Conservation (phyloP, 2,329 filamentous ascomycete genomes). For the Hypocrella siamensis region DNA sequence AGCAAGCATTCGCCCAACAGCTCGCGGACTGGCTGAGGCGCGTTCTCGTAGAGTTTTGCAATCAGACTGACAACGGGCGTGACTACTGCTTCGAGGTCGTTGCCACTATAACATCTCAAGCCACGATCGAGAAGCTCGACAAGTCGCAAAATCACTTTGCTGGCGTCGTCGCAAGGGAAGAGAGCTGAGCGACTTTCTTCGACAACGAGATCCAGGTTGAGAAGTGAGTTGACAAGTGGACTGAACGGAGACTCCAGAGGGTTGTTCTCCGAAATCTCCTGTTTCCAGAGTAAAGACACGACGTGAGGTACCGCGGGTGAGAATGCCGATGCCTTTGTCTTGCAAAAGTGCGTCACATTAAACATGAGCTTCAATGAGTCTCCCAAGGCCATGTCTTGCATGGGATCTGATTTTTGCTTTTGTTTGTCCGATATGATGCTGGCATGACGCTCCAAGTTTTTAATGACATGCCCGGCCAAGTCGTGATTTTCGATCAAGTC, state of each 20-base stretch:
- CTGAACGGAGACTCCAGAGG: constrained; percentile 60
- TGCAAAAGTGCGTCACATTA: constrained; percentile 67
- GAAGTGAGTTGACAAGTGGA: constrained; percentile 61
- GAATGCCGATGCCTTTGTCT: constrained; percentile 45
- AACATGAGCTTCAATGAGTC: constrained; percentile 83
- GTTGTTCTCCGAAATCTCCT: constrained; percentile 38
- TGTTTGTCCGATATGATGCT: constrained; percentile 19
- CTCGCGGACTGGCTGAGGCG: constrained; percentile 42
- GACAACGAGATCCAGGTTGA: constrained; percentile 57
- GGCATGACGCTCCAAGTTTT: constrained; percentile 57
- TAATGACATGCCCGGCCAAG: constrained; percentile 42
- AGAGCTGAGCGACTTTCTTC: constrained; percentile 38
- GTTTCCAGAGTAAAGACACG: constrained; percentile 50
- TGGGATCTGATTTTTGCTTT: constrained; percentile 28
- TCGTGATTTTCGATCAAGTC: constrained; percentile 28
- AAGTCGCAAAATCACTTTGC: constrained; percentile 45
- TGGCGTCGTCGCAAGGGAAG: constrained; percentile 49
- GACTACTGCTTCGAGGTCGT: constrained; percentile 56
- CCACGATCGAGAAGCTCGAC: constrained; percentile 55
- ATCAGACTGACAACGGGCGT: constrained; percentile 63
- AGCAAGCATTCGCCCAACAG: constrained; percentile 54
- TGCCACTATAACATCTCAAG: constrained; percentile 44
- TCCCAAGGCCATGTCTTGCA: constrained; percentile 64
- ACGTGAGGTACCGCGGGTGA: constrained; percentile 53
- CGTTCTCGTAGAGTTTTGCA: constrained; percentile 53